Conservation (phyloP, 2,329 filamentous ascomycete species). For the Ustilaginoidea virens region DNA sequence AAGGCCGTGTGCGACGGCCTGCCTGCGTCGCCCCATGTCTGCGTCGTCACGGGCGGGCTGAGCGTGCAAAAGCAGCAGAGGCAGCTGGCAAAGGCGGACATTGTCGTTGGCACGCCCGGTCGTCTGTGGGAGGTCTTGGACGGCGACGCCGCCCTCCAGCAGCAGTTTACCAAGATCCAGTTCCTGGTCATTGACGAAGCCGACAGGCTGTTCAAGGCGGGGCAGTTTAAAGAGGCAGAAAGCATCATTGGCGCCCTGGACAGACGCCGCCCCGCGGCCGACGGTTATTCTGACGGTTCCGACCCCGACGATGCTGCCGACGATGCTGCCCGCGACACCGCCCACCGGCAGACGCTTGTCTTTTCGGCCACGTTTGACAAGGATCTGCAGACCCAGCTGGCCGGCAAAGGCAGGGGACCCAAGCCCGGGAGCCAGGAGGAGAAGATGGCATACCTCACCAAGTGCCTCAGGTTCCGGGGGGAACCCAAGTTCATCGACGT, state of each 20-base stretch:
- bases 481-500: constrained; percentile 84
- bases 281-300: constrained; percentile 23
- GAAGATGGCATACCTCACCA: constrained; percentile 83
- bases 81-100: constrained; percentile 68
- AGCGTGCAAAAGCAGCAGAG: constrained; percentile 92
- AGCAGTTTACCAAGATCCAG: constrained; percentile 54
- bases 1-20: constrained; percentile 53
- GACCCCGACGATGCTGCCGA: constrained; percentile 32
- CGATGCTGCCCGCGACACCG: constrained; percentile 24
- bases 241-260: constrained; percentile 76
- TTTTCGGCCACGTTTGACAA: constrained; percentile 96
- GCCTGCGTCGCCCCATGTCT: constrained; percentile 52
- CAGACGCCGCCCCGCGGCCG: constrained; percentile 46
- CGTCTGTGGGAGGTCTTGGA: constrained; percentile 89
- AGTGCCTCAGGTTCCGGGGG: constrained; percentile 76
- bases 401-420: constrained; percentile 47
- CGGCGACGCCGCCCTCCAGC: constrained; percentile 52
- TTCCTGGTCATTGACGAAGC: constrained; percentile 92
- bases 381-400: constrained; percentile 76
- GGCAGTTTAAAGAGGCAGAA: constrained; percentile 87
- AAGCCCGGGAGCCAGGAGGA: constrained; percentile 47
- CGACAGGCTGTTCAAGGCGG: constrained; percentile 78
- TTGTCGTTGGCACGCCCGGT: constrained; percentile 87
- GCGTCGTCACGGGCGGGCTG: constrained; percentile 79
- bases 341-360: constrained; percentile 79